Evolutionary conservation across 2,329 filamentous ascomycete genomes (phyloP).

Genomic region (Ophiostoma sp.): DNA sequence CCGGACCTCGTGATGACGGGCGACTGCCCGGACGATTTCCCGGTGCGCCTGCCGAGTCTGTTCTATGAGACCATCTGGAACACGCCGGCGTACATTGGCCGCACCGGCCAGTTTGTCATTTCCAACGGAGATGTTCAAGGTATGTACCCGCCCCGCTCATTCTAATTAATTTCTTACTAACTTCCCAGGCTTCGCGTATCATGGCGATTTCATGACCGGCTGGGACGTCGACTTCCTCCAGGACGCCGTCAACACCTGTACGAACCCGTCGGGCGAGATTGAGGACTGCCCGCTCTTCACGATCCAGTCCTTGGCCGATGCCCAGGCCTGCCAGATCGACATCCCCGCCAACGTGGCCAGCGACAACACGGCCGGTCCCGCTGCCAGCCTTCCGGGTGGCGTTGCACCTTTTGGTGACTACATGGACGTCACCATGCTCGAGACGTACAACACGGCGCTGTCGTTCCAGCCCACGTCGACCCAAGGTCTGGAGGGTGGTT

Average conservation of each 20-base stretch:
- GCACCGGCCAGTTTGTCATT: conserved; percentile 70
- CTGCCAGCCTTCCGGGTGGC: conserved; percentile 62
- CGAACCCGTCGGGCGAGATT: conserved; percentile 66
- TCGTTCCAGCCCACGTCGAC: conserved; percentile 26
- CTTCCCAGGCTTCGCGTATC: conserved; percentile 68
- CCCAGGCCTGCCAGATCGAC: conserved; percentile 62
- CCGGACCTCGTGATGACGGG: conserved; percentile 75
- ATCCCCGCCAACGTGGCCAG: conserved; percentile 54
- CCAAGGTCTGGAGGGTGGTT: conserved; percentile 6
- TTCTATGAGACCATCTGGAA: conserved; percentile 87
- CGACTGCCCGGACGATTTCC: conserved; percentile 68
- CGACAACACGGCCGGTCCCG: conserved; percentile 61
- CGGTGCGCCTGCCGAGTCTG: conserved; percentile 68
- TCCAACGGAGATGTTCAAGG: conserved; percentile 77
- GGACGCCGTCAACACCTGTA: conserved; percentile 72
- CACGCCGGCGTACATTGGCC: conserved; percentile 63
- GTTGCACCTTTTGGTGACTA: conserved; percentile 43
- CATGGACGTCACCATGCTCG: conserved; percentile 25
- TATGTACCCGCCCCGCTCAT: conserved; percentile 34
- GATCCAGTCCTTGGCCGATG: conserved; percentile 59
- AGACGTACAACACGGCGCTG: conserved; percentile 26
- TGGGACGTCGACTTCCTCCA: conserved; percentile 73
- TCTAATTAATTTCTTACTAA: background rate
- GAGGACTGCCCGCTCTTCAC: conserved; percentile 74
- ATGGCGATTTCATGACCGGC: conserved; percentile 78